Base-by-base conservation (phyloP, 208 protist species). In the Herpetomonas tarakana region DNA sequence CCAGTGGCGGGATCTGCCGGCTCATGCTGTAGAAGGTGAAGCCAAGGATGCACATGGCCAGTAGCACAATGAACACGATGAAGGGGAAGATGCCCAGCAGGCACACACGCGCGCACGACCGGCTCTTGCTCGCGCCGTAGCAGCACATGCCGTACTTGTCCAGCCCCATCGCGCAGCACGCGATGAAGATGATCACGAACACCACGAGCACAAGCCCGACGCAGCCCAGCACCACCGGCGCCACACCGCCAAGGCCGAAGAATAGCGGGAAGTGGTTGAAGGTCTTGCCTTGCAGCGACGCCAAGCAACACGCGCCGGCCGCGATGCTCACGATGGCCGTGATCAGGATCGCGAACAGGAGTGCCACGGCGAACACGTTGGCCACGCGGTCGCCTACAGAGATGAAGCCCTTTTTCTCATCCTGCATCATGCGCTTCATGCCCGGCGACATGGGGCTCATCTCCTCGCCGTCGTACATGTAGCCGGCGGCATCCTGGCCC, bases 1-100 rank as follows among this genome's bases (percentile, higher is more conserved):
- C 63, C 12, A 79, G 50, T 1, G 73, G 70, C 49, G 74, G 57
- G 4, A 81, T 27, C 67, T 81, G 71, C 52, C 63, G 61, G 56
- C 70, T 76, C 45, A 81, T 65, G 52, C 56, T 76, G 71, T 65
- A 81, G 46, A 81, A 70, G 56, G 66, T 76, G 62, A 81, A 78
- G 47, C 73, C 68, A 16, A 71, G 46, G 28, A 86, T 74, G 44
- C 52, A 67, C 61, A 81, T 50, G 26, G 51, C 71, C 25, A 86
- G 63, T n/a, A 76, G 60, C 19, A 76, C 39, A 21, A 81, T 45
- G 53, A 81, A 70, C 1, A 76, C 46, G 24, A 86, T 59, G 41
- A 78, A 71, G 0, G 74, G 78, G 21, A 86, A 75, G 11, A 86
- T 70, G 52, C 73, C 78, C 29, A 70, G 41, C 29, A 81, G 52